Percentiles rank a stretch among this genome's conserved stretches.
Conservation (phyloP, 306 rosid genomes). For the Begonia loranthoides region DNA sequence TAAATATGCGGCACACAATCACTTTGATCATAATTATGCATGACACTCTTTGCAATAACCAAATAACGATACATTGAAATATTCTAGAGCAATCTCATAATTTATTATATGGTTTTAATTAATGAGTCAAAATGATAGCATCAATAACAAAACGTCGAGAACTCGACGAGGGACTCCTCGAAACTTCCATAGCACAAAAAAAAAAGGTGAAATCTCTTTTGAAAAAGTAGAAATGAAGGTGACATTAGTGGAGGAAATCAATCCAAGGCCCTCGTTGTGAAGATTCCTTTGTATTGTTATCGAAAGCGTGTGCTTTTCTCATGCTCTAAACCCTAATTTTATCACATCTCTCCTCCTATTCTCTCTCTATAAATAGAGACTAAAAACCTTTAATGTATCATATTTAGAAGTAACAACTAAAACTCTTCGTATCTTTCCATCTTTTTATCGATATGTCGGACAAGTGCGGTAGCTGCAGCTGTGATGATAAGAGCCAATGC, state of each 20-base stretch:
- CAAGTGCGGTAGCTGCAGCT: not conserved
- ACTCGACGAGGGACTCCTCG: too few relatives aligned
- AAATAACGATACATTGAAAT: too few relatives aligned
- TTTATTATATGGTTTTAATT: too few relatives aligned
- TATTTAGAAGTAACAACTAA: too few relatives aligned
- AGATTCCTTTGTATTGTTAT: constrained; percentile 40
- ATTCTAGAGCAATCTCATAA: too few relatives aligned
- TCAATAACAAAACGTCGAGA: too few relatives aligned
- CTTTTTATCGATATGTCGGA: constrained; percentile 5
- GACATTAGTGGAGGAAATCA: constrained; percentile 47
- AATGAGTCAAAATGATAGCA: too few relatives aligned
- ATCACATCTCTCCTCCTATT: not conserved
- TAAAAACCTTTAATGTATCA: constrained; percentile 17
- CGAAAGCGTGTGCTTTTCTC: constrained; percentile 23
- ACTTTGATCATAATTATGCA: too few relatives aligned
- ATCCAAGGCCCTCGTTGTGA: constrained; percentile 24
- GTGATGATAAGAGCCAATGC: not conserved
- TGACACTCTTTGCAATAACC: too few relatives aligned
- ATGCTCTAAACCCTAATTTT: constrained; percentile 16
- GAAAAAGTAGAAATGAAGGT: constrained; percentile 23
- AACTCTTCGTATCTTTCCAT: constrained; percentile 10
- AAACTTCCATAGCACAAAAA: too few relatives aligned
- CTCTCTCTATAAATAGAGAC: constrained; percentile 41
- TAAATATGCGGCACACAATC: too few relatives aligned
- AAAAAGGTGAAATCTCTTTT: not conserved